Evolutionary conservation across 1,139 yeast genomes (phyloP).

Genomic region (Blastobotrys petasosporus): DNA sequence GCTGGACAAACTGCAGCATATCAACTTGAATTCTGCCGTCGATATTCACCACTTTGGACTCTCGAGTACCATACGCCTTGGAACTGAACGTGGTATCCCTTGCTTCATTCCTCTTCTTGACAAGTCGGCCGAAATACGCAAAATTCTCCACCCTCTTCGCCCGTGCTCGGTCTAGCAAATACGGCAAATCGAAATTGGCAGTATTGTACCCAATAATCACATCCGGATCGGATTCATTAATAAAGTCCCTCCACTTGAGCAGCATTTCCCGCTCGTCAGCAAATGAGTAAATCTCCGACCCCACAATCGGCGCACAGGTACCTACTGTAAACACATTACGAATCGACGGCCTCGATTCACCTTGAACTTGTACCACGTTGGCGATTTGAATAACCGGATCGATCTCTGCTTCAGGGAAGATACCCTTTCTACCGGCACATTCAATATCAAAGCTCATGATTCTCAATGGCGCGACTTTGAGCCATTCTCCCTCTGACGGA

Average conservation of each 20-base stretch:
- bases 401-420: slow-evolving; percentile 89
- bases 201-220: slow-evolving; percentile 95
- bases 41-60: slow-evolving; percentile 82
- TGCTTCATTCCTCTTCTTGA: slow-evolving; percentile 62
- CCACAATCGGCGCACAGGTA: slow-evolving; percentile 88
- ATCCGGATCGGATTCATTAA: slow-evolving; percentile 84
- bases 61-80: slow-evolving; percentile 94
- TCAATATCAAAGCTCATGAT: slow-evolving; percentile 94
- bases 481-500: slow-evolving; percentile 90
- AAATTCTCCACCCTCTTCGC: slow-evolving; percentile 63
- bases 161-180: slow-evolving; percentile 77
- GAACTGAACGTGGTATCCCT: slow-evolving; percentile 84
- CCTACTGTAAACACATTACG: slow-evolving; percentile 92
- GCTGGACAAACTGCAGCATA: slow-evolving; percentile 82
- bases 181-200: slow-evolving; percentile 92
- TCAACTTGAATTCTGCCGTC: slow-evolving; percentile 97
- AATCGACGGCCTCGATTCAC: slow-evolving; percentile 77
- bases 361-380: slow-evolving; percentile 80
- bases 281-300: slow-evolving; percentile 80
- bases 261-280: slow-evolving; percentile 77
- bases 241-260: slow-evolving; percentile 76
- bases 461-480: slow-evolving; percentile 88
- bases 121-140: slow-evolving; percentile 82
- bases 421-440: slow-evolving; percentile 96
- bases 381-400: slow-evolving; percentile 98